Base-by-base conservation (phyloP, 768 basidiomycete species). In the Clathrus columnatus region DNA sequence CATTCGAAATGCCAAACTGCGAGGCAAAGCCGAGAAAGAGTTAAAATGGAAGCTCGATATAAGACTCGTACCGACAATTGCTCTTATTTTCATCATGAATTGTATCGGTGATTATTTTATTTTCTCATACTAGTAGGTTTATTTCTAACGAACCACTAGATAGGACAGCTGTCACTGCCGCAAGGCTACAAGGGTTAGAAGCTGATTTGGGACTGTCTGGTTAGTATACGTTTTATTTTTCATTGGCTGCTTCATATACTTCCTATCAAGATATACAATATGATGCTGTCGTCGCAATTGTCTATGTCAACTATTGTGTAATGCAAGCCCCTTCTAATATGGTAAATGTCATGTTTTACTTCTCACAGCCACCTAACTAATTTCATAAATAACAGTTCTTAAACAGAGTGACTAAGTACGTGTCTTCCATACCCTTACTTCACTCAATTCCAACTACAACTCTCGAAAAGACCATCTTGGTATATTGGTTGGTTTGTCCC, bases 281-380 rank as follows among this genome's bases (percentile, higher is more conserved):
- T 61, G 69, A 70, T 21, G 75, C 75, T 2, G 68, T 80, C 21
- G 65, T 82, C 11, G 79, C 80, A 0, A 68, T 78, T 45, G 69
- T 82, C 20, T 82, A 75, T 58, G 83, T 71, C 1, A 79, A 80
- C 1, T 83, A 85, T 57, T 77, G 77, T 32, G 82, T 82, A 2
- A 77, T 79, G 14, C 82, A 84, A 60, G 75, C 84, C 51, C 83
- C 83, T 0, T 83, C 79, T 0, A 85, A 83, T 61, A 83, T 85
- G 78, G 82, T 78, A 57, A 17, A 70, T 63, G 42, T 7, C 49
- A 24, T 30, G 11, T 1, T 47, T 23, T 47, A 18, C 28, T 11
- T 55, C 26, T 21, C 23, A n/a, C 26, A 57, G 57, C 27, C 32
- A 50, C 30, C 5, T 54, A 45, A 44, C 44, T 18, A 24, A n/a